Evolutionary conservation across 495 filamentous ascomycete species (phyloP).

Genomic region (Penicillium lividum): DNA sequence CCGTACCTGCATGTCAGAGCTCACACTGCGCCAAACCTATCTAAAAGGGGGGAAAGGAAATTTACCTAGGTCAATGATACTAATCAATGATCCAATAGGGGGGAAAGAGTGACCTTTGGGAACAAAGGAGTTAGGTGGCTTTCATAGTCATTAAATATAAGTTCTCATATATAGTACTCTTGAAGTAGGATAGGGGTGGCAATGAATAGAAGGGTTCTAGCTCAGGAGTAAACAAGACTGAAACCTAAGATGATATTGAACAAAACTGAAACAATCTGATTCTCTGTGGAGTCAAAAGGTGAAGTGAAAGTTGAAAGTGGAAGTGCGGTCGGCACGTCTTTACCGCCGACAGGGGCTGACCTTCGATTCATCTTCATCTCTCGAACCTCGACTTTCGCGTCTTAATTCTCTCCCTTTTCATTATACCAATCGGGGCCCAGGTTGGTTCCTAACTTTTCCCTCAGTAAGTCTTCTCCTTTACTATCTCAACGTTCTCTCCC

Average conservation of each 20-base stretch:
- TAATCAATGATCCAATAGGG: background rate
- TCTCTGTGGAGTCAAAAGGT: background rate
- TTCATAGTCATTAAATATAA: background rate
- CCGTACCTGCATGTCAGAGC: constrained; percentile 30
- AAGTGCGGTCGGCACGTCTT: constrained; percentile 27
- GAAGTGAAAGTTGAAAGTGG: constrained; percentile 2
- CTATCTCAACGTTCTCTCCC: constrained; percentile 3
- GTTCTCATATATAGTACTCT: background rate
- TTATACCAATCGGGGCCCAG: constrained; percentile 25
- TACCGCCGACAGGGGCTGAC: constrained; percentile 32
- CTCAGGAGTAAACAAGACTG: background rate
- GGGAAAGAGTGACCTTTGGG: background rate
- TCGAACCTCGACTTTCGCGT: background rate
- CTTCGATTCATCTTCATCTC: constrained; percentile 14
- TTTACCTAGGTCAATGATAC: background rate
- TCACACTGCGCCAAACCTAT: background rate
- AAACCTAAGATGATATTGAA: background rate
- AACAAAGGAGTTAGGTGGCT: background rate
- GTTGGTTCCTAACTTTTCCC: constrained; percentile 21
- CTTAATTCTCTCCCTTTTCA: background rate
- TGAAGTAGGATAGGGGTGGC: background rate
- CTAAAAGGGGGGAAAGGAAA: background rate
- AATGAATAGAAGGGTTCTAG: background rate
- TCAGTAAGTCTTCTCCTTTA: background rate
- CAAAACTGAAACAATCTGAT: background rate